Evolutionary conservation across 345 rosid species (phyloP).

Genomic region (Euphorbia tirucalli): DNA sequence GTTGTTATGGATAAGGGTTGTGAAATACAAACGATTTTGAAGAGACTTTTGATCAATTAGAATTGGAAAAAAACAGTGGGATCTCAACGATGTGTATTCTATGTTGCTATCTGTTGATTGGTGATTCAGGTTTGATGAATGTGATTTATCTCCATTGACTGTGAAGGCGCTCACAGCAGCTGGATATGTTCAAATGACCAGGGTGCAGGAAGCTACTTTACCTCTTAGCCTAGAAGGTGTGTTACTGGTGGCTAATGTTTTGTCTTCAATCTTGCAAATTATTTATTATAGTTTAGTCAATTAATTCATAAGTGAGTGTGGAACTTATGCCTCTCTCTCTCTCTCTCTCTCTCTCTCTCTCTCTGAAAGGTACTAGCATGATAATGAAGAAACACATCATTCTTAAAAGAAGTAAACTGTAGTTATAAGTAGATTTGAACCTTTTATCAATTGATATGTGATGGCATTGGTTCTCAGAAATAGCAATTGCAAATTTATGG

Average conservation of each 20-base stretch:
- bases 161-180: slow-evolving; percentile 71
- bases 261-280: background rate
- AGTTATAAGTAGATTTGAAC: background rate
- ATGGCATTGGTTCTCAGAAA: too few relatives aligned
- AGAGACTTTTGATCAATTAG: background rate
- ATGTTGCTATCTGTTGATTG: background rate
- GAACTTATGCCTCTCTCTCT: background rate
- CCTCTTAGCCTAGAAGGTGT: slow-evolving; percentile 73
- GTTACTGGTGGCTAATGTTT: slow-evolving; percentile 3
- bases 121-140: slow-evolving; percentile 69
- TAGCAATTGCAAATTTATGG: background rate
- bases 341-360: too few relatives aligned
- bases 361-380: background rate
- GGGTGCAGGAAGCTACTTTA: slow-evolving; percentile 82
- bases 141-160: slow-evolving; percentile 74
- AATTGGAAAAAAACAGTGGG: background rate
- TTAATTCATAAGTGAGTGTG: background rate
- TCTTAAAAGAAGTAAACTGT: background rate
- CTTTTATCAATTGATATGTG: background rate
- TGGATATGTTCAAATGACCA: slow-evolving; percentile 82
- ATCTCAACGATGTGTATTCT: background rate
- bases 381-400: background rate
- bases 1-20: background rate
- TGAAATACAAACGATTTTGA: background rate
- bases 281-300: background rate